Percentiles rank a stretch among this genome's conserved stretches.
These are phyloP conservation scores for Vigna angularis DNA, from an alignment of 306 rosid genomes.

Conservation along the genomic window DNA sequence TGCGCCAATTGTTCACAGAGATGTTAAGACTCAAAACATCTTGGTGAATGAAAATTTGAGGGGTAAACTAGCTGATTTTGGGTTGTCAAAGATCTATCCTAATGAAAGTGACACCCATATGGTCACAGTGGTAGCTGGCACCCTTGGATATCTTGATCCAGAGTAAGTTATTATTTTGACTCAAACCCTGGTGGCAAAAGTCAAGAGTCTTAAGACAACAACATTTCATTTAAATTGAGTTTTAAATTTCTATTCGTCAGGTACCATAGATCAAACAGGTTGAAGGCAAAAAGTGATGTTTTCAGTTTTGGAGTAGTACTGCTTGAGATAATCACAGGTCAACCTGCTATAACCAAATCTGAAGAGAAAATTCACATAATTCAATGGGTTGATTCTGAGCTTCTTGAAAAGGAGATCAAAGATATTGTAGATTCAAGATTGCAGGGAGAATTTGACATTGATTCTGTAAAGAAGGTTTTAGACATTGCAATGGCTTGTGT, in stretches of 20 bases:
- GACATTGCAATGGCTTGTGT: conserved; percentile 55
- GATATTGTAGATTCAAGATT: conserved; percentile 52
- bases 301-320: conserved; percentile 56
- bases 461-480: conserved; percentile 37
- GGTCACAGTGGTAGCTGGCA: conserved; percentile 59
- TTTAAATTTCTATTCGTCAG: conserved; percentile 31
- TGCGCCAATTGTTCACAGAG: conserved; percentile 74
- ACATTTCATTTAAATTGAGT: not conserved
- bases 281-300: conserved; percentile 58
- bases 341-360: conserved; percentile 43
- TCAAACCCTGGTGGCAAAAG: not conserved
- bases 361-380: conserved; percentile 46
- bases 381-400: conserved; percentile 39
- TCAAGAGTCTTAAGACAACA: not conserved
- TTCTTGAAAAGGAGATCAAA: conserved; percentile 13
- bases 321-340: conserved; percentile 53
- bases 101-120: conserved; percentile 54
- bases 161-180: conserved; percentile 48
- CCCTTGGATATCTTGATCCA: conserved; percentile 72
- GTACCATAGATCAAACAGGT: conserved; percentile 41
- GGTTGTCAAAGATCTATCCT: conserved; percentile 58
- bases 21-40: conserved; percentile 69
- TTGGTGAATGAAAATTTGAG: conserved; percentile 52
- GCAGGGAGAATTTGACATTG: conserved; percentile 39
- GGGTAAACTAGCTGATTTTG: conserved; percentile 73